Conservation (phyloP, 2,329 filamentous ascomycete species). For the Ascosphaera aggregata region DNA sequence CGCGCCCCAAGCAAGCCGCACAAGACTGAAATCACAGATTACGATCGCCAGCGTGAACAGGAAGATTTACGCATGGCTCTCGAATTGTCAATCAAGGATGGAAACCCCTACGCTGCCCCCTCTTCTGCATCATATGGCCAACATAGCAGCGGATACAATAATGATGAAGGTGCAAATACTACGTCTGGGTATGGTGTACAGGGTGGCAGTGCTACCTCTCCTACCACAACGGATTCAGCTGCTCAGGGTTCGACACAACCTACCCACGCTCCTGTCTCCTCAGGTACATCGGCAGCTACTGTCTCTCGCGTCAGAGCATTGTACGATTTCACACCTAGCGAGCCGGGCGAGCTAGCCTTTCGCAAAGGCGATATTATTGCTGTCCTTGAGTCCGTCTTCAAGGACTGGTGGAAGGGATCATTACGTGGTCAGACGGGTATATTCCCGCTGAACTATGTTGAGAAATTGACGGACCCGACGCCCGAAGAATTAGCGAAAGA, state of each 20-base stretch:
- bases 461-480: constrained; percentile 88
- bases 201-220: too few species aligned
- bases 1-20: constrained; percentile 80
- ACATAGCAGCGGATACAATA: too few species aligned
- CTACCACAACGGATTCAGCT: too few species aligned
- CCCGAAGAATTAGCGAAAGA: constrained; percentile 84
- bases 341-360: constrained; percentile 86
- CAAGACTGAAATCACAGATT: constrained; percentile 74
- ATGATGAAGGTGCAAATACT: too few species aligned
- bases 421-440: constrained; percentile 89
- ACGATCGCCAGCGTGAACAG: constrained; percentile 85
- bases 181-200: too few species aligned
- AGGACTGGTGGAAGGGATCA: constrained; percentile 98
- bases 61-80: constrained; percentile 94
- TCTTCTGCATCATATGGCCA: too few species aligned
- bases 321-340: constrained; percentile 85
- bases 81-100: constrained; percentile 78
- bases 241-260: constrained; percentile 15
- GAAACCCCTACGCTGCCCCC: constrained; percentile 23
- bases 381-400: constrained; percentile 91
- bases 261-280: constrained; percentile 28
- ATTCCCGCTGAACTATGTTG: constrained; percentile 95
- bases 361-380: constrained; percentile 94
- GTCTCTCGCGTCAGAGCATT: constrained; percentile 84
- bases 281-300: constrained; percentile 84